phyloP scores from a whole-genome alignment of 345 rosid species.

The Geranium rotundifolium region DNA sequence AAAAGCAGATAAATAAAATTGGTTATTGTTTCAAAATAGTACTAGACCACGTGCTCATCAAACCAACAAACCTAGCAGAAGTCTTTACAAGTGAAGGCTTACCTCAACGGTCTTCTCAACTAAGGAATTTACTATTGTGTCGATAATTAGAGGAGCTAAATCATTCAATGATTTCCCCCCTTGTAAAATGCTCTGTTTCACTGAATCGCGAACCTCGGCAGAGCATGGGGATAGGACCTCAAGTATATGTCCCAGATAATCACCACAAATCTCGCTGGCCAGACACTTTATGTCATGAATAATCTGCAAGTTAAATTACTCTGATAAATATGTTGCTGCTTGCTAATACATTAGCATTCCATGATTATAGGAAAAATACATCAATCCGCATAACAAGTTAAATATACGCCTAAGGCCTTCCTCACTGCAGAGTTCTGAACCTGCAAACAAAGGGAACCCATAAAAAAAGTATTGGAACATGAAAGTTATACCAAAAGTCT shows the following conservation, averaged over 20 bases:
- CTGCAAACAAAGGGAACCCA: too few relatives aligned
- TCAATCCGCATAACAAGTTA: too few relatives aligned
- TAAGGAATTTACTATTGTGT: slow-evolving; percentile 47
- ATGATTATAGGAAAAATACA: background rate
- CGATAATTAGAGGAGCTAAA: slow-evolving; percentile 41
- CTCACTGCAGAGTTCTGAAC: too few relatives aligned
- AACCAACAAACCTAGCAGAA: too few relatives aligned
- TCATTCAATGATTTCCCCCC: slow-evolving; percentile 52
- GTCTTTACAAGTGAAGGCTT: slow-evolving; percentile 6
- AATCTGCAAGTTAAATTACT: slow-evolving; percentile 46
- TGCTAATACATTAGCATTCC: background rate
- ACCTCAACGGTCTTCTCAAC: slow-evolving; percentile 93
- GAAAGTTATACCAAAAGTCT: too few relatives aligned
- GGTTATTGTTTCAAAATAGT: background rate
- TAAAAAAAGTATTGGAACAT: too few relatives aligned
- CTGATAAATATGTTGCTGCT: slow-evolving; percentile 11
- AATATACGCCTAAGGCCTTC: too few relatives aligned
- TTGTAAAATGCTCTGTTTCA: slow-evolving; percentile 64
- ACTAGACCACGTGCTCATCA: background rate
- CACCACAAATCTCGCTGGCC: slow-evolving; percentile 54
- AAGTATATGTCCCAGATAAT: slow-evolving; percentile 49
- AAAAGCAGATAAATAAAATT: background rate
- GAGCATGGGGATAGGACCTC: slow-evolving; percentile 64
- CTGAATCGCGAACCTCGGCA: slow-evolving; percentile 46
- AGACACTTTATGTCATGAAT: slow-evolving; percentile 67